phyloP scores from a whole-genome alignment of 768 basidiomycete species.

The Naganishia antarctica region DNA sequence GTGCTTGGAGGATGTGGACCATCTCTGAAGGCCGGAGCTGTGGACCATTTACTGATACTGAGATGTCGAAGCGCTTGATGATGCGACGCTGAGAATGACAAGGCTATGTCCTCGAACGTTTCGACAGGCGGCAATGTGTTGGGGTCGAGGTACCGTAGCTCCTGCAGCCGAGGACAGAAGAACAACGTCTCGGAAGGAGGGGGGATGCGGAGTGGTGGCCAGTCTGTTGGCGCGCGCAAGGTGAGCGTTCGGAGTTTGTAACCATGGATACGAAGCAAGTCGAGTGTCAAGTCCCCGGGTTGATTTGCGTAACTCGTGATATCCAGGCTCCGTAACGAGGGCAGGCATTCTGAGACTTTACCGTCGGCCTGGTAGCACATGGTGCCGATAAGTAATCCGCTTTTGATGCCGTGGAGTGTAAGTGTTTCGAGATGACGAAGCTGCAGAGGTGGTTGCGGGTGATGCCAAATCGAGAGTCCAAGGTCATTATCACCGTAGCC shows the following conservation, averaged over 20 bases:
- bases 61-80: conserved; percentile 35
- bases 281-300: conserved; percentile 31
- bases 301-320: conserved; percentile 34
- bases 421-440: conserved; percentile 8
- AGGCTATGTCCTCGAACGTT: conserved; percentile 22
- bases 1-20: conserved; percentile 15
- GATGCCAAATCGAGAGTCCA: not conserved
- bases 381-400: conserved; percentile 20
- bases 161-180: conserved; percentile 34
- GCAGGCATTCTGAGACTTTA: conserved; percentile 32
- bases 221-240: conserved; percentile 36
- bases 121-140: conserved; percentile 24
- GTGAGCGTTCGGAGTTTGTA: conserved; percentile 37
- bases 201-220: conserved; percentile 31
- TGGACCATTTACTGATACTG: conserved; percentile 37
- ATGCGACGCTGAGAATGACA: conserved; percentile 3
- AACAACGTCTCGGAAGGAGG: conserved; percentile 35
- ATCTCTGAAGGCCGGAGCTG: conserved; percentile 12
- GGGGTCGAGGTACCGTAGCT: conserved; percentile 33
- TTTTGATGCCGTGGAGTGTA: conserved; percentile 11
- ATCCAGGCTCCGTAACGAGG: conserved; percentile 32
- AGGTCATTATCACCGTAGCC: conserved; percentile 7
- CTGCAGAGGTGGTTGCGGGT: conserved; percentile 9
- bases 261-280: conserved; percentile 37
- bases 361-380: conserved; percentile 24